Evolutionary conservation across 164 flowering plant species (phyloP).

Genomic region (Vitis rupestris): DNA sequence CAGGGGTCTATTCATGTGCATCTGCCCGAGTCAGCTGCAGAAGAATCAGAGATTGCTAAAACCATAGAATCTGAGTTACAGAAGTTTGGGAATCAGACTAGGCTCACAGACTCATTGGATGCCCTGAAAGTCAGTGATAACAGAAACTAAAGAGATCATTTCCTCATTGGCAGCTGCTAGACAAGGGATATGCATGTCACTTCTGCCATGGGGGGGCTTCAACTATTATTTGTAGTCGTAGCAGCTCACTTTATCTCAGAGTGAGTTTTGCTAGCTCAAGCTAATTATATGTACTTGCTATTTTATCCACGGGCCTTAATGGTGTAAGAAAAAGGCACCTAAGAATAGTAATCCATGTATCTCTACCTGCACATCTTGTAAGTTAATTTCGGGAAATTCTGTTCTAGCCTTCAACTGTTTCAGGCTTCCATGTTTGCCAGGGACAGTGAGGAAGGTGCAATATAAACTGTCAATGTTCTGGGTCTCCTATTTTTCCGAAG

Average conservation of each 20-base stretch:
- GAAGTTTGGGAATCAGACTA: slow-evolving; percentile 35
- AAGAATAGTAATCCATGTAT: no score
- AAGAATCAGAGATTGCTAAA: slow-evolving; percentile 51
- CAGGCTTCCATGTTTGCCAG: no score
- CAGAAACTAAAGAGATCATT: neutral
- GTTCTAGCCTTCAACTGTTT: no score
- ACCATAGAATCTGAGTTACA: slow-evolving; percentile 68
- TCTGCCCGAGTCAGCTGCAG: slow-evolving; percentile 55
- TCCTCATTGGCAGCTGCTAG: neutral
- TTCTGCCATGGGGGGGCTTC: neutral
- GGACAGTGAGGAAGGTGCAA: no score
- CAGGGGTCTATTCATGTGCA: slow-evolving; percentile 78
- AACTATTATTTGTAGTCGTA: neutral
- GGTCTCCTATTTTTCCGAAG: no score
- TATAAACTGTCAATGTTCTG: no score
- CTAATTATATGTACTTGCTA: neutral
- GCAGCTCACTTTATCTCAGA: neutral
- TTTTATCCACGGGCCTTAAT: no score
- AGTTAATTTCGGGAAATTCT: no score
- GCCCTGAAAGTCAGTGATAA: slow-evolving; percentile 23
- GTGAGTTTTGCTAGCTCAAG: neutral
- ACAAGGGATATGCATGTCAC: neutral
- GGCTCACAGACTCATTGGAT: slow-evolving; percentile 24
- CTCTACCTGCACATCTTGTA: no score
- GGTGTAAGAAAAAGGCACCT: no score